Conservation (phyloP, 23 red algal species). For the Gracilaria caudata region DNA sequence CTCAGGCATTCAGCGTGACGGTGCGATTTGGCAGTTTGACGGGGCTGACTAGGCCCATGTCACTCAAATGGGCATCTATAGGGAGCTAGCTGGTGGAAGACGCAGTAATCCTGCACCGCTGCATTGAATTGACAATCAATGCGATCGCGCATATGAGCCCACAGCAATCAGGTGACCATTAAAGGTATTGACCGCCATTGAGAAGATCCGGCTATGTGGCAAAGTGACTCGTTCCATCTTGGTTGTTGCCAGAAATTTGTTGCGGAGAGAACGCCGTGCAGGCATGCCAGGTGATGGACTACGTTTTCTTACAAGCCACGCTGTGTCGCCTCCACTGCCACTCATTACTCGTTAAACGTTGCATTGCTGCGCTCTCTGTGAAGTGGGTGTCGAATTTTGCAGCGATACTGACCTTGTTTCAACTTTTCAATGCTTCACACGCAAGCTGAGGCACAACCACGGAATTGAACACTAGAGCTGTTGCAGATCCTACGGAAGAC, state of each 20-base stretch:
- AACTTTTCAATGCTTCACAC: neutral
- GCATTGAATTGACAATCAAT: neutral
- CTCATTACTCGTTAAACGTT: too few species aligned
- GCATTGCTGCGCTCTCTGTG: neutral
- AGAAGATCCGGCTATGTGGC: too few species aligned
- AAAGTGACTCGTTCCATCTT: too few species aligned
- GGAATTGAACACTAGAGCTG: neutral
- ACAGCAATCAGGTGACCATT: neutral
- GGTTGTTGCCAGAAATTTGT: too few species aligned
- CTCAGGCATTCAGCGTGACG: neutral
- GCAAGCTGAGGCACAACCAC: neutral
- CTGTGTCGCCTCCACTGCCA: too few species aligned
- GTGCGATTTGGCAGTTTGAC: neutral
- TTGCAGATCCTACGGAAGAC: neutral
- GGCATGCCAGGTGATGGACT: neutral
- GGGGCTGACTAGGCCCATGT: neutral
- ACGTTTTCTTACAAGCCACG: too few species aligned
- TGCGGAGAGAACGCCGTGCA: too few species aligned
- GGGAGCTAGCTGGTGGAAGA: too few species aligned
- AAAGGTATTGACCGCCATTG: too few species aligned
- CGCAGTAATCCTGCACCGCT: too few species aligned
- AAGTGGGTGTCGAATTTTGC: too few species aligned
- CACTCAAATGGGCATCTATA: neutral
- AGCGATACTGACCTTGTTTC: constrained; percentile 2
- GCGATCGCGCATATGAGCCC: neutral